A percentile compares a stretch with the other conserved stretches of the same genome.
Conservation (phyloP, 495 filamentous ascomycete genomes). For the Aspergillus avenaceus region DNA sequence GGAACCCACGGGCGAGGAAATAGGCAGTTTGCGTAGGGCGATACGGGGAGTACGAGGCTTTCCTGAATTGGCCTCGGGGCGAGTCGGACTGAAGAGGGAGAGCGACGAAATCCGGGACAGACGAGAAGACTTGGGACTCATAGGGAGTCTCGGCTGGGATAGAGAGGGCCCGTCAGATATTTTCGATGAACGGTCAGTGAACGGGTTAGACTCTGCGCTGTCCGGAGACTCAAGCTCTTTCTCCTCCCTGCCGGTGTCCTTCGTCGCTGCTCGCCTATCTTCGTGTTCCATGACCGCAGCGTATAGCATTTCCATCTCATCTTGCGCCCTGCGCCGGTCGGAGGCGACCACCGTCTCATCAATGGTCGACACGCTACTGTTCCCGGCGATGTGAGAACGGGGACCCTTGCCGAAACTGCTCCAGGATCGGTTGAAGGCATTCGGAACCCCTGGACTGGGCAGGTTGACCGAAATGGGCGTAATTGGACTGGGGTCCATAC, state of each 20-base stretch:
- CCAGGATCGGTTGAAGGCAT: constrained; percentile 37
- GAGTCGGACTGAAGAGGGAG: constrained; percentile 50
- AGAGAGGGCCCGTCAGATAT: constrained; percentile 15
- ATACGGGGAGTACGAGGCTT: constrained; percentile 50
- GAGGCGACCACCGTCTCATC: constrained; percentile 70
- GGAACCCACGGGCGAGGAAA: constrained; percentile 55
- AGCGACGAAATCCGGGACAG: constrained; percentile 46
- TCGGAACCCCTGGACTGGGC: constrained; percentile 36
- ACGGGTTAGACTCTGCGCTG: constrained; percentile 35
- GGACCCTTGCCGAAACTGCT: constrained; percentile 32
- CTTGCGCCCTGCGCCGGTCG: constrained; percentile 67
- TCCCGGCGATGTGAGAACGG: constrained; percentile 35
- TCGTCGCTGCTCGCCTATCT: constrained; percentile 54
- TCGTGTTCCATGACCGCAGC: constrained; percentile 88
- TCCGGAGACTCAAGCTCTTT: constrained; percentile 30
- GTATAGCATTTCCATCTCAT: constrained; percentile 85
- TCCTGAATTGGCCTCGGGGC: constrained; percentile 48
- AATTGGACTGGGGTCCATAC: constrained; percentile 46
- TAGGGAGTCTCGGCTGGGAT: constrained; percentile 19
- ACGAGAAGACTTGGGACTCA: constrained; percentile 31
- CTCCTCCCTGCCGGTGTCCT: constrained; percentile 18
- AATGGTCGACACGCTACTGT: constrained; percentile 56
- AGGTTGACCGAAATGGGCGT: constrained; percentile 35
- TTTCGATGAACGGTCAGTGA: constrained; percentile 29
- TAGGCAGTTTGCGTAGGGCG: constrained; percentile 50